phyloP scores from a whole-genome alignment of 257 asterid species.

The Mentha longifolia region DNA sequence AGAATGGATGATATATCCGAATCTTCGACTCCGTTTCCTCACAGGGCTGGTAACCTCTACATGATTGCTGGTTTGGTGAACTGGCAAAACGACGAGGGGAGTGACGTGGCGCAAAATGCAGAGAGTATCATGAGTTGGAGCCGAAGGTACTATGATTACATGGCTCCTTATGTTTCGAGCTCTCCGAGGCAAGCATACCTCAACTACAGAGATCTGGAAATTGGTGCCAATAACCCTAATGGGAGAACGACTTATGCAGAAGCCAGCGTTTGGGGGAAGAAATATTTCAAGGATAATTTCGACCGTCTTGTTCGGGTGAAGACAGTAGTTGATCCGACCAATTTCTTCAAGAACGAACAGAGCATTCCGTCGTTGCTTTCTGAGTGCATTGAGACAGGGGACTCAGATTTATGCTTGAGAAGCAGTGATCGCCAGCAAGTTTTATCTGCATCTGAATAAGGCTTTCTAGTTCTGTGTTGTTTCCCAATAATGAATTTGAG shows the following conservation, averaged over 20 bases:
- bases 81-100: background rate
- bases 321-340: background rate
- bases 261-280: background rate
- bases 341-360: background rate
- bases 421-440: too few species aligned
- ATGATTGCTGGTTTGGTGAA: background rate
- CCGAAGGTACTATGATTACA: conserved; percentile 27
- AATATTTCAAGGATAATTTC: background rate
- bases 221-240: background rate
- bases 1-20: background rate
- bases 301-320: background rate
- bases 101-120: background rate
- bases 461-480: too few species aligned
- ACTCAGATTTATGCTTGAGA: too few species aligned
- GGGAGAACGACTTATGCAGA: background rate
- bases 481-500: too few species aligned
- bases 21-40: background rate
- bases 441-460: too few species aligned
- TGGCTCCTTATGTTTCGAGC: conserved; percentile 38
- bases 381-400: too few species aligned
- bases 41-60: background rate
- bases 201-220: background rate
- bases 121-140: conserved; percentile 29
- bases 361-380: background rate
- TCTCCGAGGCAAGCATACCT: conserved; percentile 15